Conservation (phyloP, 768 basidiomycete genomes). For the Boletales sp. region DNA sequence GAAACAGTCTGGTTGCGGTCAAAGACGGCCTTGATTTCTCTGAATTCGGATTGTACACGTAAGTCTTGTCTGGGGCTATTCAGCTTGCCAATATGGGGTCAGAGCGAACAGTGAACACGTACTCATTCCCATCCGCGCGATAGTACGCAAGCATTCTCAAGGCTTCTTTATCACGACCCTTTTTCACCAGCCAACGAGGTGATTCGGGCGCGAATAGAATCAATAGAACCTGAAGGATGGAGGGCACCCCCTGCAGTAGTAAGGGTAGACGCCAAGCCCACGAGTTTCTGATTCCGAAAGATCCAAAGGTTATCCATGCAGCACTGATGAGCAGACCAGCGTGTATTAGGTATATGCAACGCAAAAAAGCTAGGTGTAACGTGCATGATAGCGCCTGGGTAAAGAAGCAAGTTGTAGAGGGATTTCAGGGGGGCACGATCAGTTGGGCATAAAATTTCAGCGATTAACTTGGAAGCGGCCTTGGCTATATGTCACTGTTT, state of each 20-base stretch:
- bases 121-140: constrained; percentile 74
- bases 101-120: constrained; percentile 11
- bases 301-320: constrained; percentile 82
- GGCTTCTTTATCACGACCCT: constrained; percentile 69
- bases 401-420: constrained; percentile 83
- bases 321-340: constrained; percentile 38
- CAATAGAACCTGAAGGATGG: constrained; percentile 60
- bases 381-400: constrained; percentile 74
- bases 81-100: neutral
- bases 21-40: constrained; percentile 78
- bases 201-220: constrained; percentile 77
- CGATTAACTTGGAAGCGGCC: constrained; percentile 79
- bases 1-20: constrained; percentile 60
- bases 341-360: neutral
- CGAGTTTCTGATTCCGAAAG: constrained; percentile 60
- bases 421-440: constrained; percentile 80
- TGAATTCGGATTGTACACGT: constrained; percentile 68
- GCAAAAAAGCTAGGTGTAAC: constrained; percentile 19
- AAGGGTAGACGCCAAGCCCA: constrained; percentile 90
- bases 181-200: constrained; percentile 78
- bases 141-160: constrained; percentile 70
- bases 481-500: constrained; percentile 37
- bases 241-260: constrained; percentile 66
- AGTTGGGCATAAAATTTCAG: constrained; percentile 77
- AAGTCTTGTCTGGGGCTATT: constrained; percentile 46